Base-by-base conservation (phyloP, 2,329 filamentous ascomycete species). In the Beauveria asiatica region DNA sequence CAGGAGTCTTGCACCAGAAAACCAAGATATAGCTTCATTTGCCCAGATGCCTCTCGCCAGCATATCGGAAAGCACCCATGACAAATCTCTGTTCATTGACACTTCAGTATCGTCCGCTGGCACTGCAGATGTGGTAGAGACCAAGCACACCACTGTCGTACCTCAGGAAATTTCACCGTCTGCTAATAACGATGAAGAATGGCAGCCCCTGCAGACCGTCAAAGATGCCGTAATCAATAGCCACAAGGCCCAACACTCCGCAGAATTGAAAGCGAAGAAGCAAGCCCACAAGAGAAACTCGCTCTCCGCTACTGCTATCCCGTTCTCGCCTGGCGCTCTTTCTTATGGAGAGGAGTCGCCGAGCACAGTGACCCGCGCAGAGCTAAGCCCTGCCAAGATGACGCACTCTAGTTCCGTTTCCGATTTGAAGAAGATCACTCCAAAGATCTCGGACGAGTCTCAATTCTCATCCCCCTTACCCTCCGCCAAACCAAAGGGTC, bases 11-110 rank as follows among this genome's bases (percentile, higher is more conserved):
- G 82, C 79, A 19, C 83, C 81, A 57, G 86, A 89, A 67, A 87
- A 83, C 19, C 86, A 95, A 66, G 83, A 87, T 54, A 85, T 93
- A 25, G 87, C 89, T 23, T 78, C 84, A 56, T 96, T 95, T 71
- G 90, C 90, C 9, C 64, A 65, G 4, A 67, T 65, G 59, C 64
- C 59, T 23, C 59, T 51, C 4, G 39, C 23, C 19, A 61, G 46
- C 37, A 51, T 56, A 39, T 30, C 45, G 39, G 59, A 55, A 53
- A 70, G 74, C 3, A 76, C 79, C 8, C 75, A 75, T 23, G 79
- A 81, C n/a, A 72, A 70, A 21, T 70, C 70, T 7, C 62, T 71
- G 1, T 74, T 73, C 16, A 72, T 73, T 17, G 80, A 83, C 64
- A 81, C 77, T 2, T 82, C 80, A 0, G 70, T 83, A 64, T 83